These are phyloP conservation scores for Penicillium coprophilum DNA, from an alignment of 495 filamentous ascomycete species.

Conservation along the genomic window DNA sequence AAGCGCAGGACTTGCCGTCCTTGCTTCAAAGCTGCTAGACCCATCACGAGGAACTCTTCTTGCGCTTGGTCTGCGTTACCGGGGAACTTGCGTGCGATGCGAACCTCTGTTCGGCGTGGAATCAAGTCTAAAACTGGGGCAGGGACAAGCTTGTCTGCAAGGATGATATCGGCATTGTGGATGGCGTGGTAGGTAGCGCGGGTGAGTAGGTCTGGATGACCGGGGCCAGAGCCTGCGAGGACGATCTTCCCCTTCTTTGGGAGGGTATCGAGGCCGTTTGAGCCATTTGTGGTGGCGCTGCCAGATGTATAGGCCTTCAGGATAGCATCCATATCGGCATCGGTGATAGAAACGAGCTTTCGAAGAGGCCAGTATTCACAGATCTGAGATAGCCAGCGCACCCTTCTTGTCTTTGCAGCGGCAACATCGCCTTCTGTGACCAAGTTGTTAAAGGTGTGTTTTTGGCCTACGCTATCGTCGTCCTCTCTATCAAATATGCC, in stretches of 20 bases:
- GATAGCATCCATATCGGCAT: slow-evolving; percentile 73
- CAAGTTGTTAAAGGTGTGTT: slow-evolving; percentile 80
- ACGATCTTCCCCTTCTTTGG: slow-evolving; percentile 65
- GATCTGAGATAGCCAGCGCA: slow-evolving; percentile 92
- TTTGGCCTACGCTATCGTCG: slow-evolving; percentile 82
- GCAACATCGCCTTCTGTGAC: slow-evolving; percentile 70
- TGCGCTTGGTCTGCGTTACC: slow-evolving; percentile 94
- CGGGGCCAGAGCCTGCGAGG: slow-evolving; percentile 90
- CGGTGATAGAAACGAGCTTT: slow-evolving; percentile 73
- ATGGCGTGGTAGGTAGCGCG: slow-evolving; percentile 87
- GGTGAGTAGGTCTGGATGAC: slow-evolving; percentile 88
- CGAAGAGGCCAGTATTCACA: slow-evolving; percentile 98
- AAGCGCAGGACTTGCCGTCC: slow-evolving; percentile 82
- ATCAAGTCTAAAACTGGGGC: slow-evolving; percentile 82
- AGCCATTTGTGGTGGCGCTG: slow-evolving; percentile 22
- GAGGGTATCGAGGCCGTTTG: slow-evolving; percentile 21
- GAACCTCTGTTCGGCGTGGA: slow-evolving; percentile 82
- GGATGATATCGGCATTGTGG: slow-evolving; percentile 75
- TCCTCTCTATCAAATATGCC: slow-evolving; percentile 58
- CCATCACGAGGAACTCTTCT: slow-evolving; percentile 81
- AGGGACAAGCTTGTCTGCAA: slow-evolving; percentile 96
- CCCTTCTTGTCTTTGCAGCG: slow-evolving; percentile 73
- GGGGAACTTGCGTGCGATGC: slow-evolving; percentile 95
- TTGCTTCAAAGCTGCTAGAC: slow-evolving; percentile 64
- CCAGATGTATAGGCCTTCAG: slow-evolving; percentile 61